These are phyloP conservation scores for Allium sativum DNA, from an alignment of 106 monocot genomes.

Conservation along the genomic window DNA sequence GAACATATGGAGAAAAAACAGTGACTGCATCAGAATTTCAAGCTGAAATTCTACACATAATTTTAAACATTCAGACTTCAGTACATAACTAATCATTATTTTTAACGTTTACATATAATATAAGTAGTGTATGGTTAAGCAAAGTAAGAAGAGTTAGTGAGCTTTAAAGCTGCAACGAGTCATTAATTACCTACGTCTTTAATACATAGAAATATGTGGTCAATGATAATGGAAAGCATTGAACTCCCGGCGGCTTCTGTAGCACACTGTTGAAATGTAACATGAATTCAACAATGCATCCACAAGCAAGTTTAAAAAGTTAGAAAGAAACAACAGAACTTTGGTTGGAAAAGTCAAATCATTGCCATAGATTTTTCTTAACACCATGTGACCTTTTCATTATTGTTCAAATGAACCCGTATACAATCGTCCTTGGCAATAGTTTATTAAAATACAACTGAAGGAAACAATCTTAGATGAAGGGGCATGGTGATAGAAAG, in stretches of 20 bases:
- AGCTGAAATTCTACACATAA: slow-evolving; percentile 81
- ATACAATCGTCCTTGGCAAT: no score
- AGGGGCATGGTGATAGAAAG: no score
- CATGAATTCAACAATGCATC: slow-evolving; percentile 2
- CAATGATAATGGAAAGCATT: slow-evolving; percentile 74
- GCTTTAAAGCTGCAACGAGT: neutral
- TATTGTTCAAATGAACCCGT: no score
- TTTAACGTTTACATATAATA: neutral
- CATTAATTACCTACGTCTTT: slow-evolving; percentile 77
- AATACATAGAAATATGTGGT: slow-evolving; percentile 95
- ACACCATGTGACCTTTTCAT: no score
- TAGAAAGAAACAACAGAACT: no score
- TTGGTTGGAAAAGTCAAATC: no score
- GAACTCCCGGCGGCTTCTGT: slow-evolving; percentile 85
- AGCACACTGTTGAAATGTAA: slow-evolving; percentile 15
- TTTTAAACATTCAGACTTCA: neutral
- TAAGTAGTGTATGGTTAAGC: neutral
- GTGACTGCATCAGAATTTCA: slow-evolving; percentile 95
- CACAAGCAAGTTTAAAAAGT: neutral
- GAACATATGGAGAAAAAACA: slow-evolving; percentile 23
- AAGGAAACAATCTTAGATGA: no score
- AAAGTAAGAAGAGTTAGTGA: neutral
- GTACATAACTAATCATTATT: slow-evolving; percentile 2
- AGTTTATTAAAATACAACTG: no score
- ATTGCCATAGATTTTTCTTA: no score